Conservation (phyloP, 1,284 basidiomycete species). For the Papiliotrema flavescens region DNA sequence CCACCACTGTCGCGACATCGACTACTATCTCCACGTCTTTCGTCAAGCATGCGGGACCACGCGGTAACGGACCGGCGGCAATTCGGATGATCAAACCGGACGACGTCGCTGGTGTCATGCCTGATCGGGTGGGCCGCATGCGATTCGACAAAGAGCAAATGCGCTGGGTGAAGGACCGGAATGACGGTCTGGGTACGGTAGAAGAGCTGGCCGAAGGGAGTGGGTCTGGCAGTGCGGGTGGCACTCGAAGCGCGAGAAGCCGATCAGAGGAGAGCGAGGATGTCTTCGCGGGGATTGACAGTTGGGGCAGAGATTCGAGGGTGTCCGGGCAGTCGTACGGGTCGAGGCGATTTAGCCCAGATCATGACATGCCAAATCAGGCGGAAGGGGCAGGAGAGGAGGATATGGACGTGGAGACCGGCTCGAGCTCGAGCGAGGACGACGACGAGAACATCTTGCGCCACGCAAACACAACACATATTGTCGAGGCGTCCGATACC, state of each 20-base stretch:
- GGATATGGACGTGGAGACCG: constrained; percentile 2
- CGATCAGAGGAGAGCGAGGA: constrained; percentile 65
- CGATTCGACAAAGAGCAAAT: constrained; percentile 72
- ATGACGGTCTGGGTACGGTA: constrained; percentile 35
- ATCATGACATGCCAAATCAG: not conserved
- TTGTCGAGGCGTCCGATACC: not conserved
- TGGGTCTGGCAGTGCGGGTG: constrained; percentile 46
- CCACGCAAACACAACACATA: constrained; percentile 5
- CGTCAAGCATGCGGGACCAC: constrained; percentile 71
- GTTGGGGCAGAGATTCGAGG: constrained; percentile 49
- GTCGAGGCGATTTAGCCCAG: too few species aligned
- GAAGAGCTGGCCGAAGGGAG: constrained; percentile 29
- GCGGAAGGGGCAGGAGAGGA: not conserved
- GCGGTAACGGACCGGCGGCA: constrained; percentile 30
- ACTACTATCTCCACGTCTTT: constrained; percentile 76
- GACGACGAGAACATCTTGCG: constrained; percentile 7
- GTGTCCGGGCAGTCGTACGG: too few species aligned
- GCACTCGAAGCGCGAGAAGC: constrained; percentile 24
- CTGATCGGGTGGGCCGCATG: constrained; percentile 79
- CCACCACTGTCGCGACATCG: constrained; percentile 55
- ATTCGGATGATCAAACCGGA: constrained; percentile 64
- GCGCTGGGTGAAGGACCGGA: constrained; percentile 71
- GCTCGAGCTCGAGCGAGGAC: not conserved
- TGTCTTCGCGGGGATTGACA: constrained; percentile 82
- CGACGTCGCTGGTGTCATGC: constrained; percentile 61